phyloP scores from a whole-genome alignment of 345 rosid genomes.

The Laguncularia racemosa region DNA sequence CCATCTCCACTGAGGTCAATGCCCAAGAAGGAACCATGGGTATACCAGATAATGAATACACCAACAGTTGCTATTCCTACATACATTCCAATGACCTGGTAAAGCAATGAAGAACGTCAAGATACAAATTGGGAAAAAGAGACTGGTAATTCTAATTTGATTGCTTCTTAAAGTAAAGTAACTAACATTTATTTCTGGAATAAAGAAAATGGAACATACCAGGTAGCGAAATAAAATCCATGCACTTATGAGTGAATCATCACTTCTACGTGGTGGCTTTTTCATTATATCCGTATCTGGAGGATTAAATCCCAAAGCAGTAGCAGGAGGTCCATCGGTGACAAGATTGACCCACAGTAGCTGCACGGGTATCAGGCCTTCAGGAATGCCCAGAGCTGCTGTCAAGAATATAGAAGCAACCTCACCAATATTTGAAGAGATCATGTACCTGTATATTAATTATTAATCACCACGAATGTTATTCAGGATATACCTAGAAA shows the following conservation, averaged over 20 bases:
- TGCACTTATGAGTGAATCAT: slow-evolving; percentile 51
- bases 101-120: neutral
- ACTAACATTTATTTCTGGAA: too few relatives aligned
- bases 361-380: slow-evolving; percentile 72
- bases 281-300: slow-evolving; percentile 65
- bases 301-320: slow-evolving; percentile 77
- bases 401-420: slow-evolving; percentile 70
- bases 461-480: neutral
- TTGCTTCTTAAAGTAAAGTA: too few relatives aligned
- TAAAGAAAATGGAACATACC: slow-evolving; percentile 20
- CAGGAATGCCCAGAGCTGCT: slow-evolving; percentile 75
- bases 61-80: slow-evolving; percentile 77
- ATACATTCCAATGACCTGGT: slow-evolving; percentile 60
- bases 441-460: slow-evolving; percentile 53
- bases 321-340: slow-evolving; percentile 81
- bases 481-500: neutral
- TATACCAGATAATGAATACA: slow-evolving; percentile 60
- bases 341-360: slow-evolving; percentile 86
- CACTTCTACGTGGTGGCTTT: slow-evolving; percentile 63
- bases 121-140: neutral
- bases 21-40: slow-evolving; percentile 47
- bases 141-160: neutral
- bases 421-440: slow-evolving; percentile 79
- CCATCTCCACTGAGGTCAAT: slow-evolving; percentile 59
- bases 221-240: slow-evolving; percentile 76